Conservation (phyloP, 192 early-diverging fungal genomes). For the Coemansia reversa region DNA sequence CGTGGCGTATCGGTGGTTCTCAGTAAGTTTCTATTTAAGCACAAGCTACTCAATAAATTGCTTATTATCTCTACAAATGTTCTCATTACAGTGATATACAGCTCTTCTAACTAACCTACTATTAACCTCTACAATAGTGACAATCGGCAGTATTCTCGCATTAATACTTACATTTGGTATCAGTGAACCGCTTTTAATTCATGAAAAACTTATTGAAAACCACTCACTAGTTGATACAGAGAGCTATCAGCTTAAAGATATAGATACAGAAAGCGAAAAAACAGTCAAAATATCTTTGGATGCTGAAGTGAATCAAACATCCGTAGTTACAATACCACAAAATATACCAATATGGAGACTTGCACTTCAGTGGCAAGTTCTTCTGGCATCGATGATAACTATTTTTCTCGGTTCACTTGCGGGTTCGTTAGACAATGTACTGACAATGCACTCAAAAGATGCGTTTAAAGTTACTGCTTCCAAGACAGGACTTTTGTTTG, state of each 20-base stretch:
- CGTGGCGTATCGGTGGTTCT: conserved; percentile 38
- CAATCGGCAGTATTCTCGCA: conserved; percentile 17
- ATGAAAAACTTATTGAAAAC: conserved; percentile 11
- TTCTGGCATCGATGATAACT: conserved; percentile 36
- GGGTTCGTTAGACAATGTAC: conserved; percentile 36
- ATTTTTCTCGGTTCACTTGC: conserved; percentile 26
- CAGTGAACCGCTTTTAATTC: conserved; percentile 35
- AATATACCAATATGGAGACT: conserved; percentile 40
- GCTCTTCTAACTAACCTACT: too few relatives aligned
- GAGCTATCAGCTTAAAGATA: conserved; percentile 1
- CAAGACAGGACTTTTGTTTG: conserved; percentile 36
- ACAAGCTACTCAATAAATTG: background rate
- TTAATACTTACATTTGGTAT: conserved; percentile 27
- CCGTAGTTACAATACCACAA: background rate
- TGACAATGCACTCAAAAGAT: conserved; percentile 39
- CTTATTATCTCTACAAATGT: background rate
- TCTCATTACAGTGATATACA: background rate
- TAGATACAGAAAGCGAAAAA: conserved; percentile 1
- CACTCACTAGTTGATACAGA: background rate
- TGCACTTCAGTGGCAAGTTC: conserved; percentile 44
- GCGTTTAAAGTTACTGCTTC: conserved; percentile 24
- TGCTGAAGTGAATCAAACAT: background rate
- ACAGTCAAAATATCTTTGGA: background rate
- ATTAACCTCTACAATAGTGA: conserved; percentile 15
- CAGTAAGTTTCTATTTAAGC: conserved; percentile 19